Evolutionary conservation across 345 rosid genomes (phyloP).

Genomic region (Populus ilicifolia): DNA sequence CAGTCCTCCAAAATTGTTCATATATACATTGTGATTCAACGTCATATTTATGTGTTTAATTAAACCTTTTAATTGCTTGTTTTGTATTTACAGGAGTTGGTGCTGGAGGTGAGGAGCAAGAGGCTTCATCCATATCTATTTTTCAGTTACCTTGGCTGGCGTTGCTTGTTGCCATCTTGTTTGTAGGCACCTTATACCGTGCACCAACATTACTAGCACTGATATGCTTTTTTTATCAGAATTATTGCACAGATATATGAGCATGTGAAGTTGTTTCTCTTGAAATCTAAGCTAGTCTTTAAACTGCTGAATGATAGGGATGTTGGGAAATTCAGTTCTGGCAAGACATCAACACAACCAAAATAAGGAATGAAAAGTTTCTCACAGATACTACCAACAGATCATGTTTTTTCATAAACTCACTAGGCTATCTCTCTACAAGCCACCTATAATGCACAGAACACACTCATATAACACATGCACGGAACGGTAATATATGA

Average conservation of each 20-base stretch:
- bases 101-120: constrained; percentile 94
- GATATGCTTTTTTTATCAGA: not conserved
- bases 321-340: not conserved
- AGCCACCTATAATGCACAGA: not conserved
- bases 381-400: not conserved
- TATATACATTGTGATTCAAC: not conserved
- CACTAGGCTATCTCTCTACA: not conserved
- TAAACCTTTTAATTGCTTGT: not conserved
- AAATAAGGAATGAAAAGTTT: not conserved
- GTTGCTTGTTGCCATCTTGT: constrained; percentile 68
- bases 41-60: not conserved
- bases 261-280: not conserved
- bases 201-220: constrained; percentile 17
- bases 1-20: not conserved
- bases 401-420: not conserved
- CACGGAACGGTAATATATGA: not conserved
- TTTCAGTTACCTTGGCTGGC: constrained; percentile 82
- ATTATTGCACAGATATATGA: not conserved
- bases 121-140: constrained; percentile 61
- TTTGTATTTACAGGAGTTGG: constrained; percentile 70
- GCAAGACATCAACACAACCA: not conserved
- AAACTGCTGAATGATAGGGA: too few species aligned
- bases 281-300: not conserved
- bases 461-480: not conserved
- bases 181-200: constrained; percentile 90